phyloP scores from a whole-genome alignment of 257 asterid species.

The Solanum arcanum region DNA sequence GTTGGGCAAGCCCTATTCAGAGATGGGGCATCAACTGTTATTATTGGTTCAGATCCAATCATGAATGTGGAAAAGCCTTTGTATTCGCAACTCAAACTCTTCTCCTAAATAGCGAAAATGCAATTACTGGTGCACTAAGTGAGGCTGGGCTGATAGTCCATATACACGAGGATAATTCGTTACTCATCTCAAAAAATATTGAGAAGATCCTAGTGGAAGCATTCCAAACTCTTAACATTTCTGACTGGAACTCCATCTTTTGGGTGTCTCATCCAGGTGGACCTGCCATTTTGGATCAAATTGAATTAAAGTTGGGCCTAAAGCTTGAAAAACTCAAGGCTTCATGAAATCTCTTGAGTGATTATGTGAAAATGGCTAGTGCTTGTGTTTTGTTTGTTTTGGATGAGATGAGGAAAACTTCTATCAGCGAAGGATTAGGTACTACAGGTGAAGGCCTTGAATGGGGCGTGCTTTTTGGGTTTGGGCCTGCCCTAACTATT shows the following conservation, averaged over 20 bases:
- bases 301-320: neutral
- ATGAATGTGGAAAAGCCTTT: neutral
- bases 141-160: neutral
- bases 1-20: neutral
- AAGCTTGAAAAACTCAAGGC: neutral
- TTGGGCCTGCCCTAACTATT: constrained; percentile 1
- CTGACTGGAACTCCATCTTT: constrained; percentile 3
- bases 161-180: neutral
- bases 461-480: constrained; percentile 1
- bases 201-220: neutral
- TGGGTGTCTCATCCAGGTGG: constrained; percentile 10
- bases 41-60: constrained; percentile 6
- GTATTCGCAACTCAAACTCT: neutral
- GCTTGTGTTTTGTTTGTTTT: neutral
- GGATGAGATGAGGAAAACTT: constrained; percentile 2
- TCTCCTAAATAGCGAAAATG: neutral
- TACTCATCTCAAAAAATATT: constrained; percentile 1
- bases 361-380: constrained; percentile 1
- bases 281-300: neutral
- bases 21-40: neutral
- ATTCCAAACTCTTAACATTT: neutral
- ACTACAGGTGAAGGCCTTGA: constrained; percentile 9
- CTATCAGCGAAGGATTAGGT: neutral
- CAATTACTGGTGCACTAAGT: neutral
- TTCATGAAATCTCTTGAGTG: neutral